Percentiles rank a stretch among this genome's conserved stretches.
phyloP scores from a whole-genome alignment of 257 asterid species.

The Capsicum baccatum region DNA sequence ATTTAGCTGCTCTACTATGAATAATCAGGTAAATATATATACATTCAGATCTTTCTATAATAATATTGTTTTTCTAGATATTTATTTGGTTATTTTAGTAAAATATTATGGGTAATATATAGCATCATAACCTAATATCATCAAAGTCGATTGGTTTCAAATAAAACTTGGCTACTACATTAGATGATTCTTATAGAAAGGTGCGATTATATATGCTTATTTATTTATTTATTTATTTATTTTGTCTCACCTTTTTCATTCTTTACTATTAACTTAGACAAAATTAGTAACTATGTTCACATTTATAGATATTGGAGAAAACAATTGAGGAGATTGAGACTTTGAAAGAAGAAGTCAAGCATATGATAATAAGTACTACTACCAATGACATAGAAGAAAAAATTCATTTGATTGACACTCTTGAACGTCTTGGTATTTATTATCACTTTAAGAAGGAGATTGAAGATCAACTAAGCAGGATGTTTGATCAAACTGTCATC shows the following conservation, averaged over 20 bases:
- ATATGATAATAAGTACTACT: slow-evolving; percentile 17
- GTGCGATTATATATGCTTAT: background rate
- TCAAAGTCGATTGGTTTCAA: too few relatives aligned
- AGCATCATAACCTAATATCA: too few relatives aligned
- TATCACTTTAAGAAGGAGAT: slow-evolving; percentile 31
- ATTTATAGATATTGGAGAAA: background rate
- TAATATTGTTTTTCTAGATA: background rate
- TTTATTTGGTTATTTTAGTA: too few relatives aligned
- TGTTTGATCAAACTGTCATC: background rate
- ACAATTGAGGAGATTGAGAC: background rate
- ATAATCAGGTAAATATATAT: background rate
- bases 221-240: background rate
- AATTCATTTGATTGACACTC: slow-evolving; percentile 19
- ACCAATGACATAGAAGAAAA: background rate
- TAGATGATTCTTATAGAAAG: background rate
- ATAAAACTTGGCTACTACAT: background rate
- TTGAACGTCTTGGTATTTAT: slow-evolving; percentile 32
- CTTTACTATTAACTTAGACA: background rate
- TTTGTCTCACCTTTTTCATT: background rate
- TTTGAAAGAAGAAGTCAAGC: slow-evolving; percentile 25
- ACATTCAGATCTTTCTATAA: background rate
- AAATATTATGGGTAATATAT: too few relatives aligned
- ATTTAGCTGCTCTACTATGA: background rate
- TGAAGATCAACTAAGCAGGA: slow-evolving; percentile 11
- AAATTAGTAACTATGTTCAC: too few relatives aligned